These are phyloP conservation scores for Tolypocladium paradoxum DNA, from an alignment of 2,329 filamentous ascomycete species.

Conservation along the genomic window DNA sequence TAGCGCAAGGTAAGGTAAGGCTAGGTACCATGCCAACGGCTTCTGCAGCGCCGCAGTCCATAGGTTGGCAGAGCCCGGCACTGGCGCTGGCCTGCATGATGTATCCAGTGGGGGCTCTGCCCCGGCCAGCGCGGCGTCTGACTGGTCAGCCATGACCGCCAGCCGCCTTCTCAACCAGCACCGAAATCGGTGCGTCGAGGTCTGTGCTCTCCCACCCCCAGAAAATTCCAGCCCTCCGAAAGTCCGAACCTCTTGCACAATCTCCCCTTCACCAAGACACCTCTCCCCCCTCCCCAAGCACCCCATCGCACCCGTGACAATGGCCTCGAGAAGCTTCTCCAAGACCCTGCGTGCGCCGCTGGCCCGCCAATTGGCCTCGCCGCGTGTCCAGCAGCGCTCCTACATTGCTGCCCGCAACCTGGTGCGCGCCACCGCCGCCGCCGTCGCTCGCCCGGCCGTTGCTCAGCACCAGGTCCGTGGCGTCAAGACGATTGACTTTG, in stretches of 20 bases:
- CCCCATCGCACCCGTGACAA: constrained; percentile 31
- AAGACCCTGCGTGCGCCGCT: constrained; percentile 54
- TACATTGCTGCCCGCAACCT: constrained; percentile 50
- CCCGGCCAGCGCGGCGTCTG: not conserved
- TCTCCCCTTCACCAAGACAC: constrained; percentile 12
- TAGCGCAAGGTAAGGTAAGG: not conserved
- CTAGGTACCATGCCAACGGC: not conserved
- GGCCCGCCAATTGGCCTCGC: constrained; percentile 52
- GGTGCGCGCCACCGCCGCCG: constrained; percentile 37
- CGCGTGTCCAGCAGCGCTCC: constrained; percentile 50
- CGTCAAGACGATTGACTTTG: constrained; percentile 98
- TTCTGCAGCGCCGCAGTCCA: not conserved
- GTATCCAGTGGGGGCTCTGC: not conserved
- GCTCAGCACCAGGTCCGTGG: constrained; percentile 69
- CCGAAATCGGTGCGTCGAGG: constrained; percentile 2
- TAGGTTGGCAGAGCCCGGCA: not conserved
- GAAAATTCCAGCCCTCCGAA: constrained; percentile 3
- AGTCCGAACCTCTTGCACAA: not conserved
- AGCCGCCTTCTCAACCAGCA: not conserved
- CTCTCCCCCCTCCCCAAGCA: constrained; percentile 11
- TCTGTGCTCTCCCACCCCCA: constrained; percentile 3
- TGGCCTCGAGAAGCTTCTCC: constrained; percentile 69
- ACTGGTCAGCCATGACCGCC: not conserved
- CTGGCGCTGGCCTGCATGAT: not conserved
- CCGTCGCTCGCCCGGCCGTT: constrained; percentile 40